phyloP scores from a whole-genome alignment of 2,329 filamentous ascomycete species.

The Epichloe aotearoae region DNA sequence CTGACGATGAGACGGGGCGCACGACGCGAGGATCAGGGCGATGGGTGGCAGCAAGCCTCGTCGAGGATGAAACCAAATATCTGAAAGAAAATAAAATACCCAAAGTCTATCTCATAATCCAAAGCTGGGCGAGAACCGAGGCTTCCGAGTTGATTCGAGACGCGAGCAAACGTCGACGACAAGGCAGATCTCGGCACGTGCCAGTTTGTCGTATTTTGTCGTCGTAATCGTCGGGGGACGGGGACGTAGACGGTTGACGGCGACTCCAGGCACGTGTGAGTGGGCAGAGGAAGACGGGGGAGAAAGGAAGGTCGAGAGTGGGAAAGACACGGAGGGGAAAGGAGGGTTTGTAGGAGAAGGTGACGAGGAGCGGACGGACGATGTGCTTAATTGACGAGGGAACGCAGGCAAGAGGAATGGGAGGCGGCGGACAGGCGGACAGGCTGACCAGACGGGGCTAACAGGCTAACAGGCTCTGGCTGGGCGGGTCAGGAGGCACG shows the following conservation, averaged over 20 bases:
- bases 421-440: neutral
- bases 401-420: constrained; percentile 6
- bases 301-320: constrained; percentile 1
- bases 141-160: constrained; percentile 1
- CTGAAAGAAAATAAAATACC: constrained; percentile 16
- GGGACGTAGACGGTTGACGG: neutral
- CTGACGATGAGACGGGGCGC: neutral
- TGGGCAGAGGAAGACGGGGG: neutral
- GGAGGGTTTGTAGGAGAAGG: constrained; percentile 1
- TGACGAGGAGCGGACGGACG: constrained; percentile 3
- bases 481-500: neutral
- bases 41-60: constrained; percentile 1
- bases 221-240: neutral
- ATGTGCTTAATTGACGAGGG: neutral
- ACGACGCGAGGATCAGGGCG: neutral
- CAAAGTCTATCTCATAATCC: constrained; percentile 25
- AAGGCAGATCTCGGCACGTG: constrained; percentile 5
- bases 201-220: constrained; percentile 2
- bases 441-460: neutral
- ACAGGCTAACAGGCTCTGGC: neutral
- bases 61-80: constrained; percentile 13
- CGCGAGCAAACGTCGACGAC: constrained; percentile 3
- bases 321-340: constrained; percentile 1
- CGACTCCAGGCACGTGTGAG: constrained; percentile 6
- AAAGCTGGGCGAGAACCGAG: constrained; percentile 9